A percentile compares a stretch with the other conserved stretches of the same genome.
Conservation (phyloP, 768 basidiomycete genomes). For the Tremella mesenterica region DNA sequence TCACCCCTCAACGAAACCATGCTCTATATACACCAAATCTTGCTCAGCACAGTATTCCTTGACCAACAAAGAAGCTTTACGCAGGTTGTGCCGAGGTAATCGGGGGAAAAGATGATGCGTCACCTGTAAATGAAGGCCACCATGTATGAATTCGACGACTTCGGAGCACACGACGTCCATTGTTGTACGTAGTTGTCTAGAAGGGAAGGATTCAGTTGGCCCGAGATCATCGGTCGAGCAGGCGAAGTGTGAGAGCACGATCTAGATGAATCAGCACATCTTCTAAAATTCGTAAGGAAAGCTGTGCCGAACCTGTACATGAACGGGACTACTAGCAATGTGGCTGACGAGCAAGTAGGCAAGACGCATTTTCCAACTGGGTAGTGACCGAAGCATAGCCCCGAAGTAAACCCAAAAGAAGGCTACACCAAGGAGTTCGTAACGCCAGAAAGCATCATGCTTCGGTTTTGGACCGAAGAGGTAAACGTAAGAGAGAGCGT, state of each 20-base stretch:
- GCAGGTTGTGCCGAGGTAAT: conserved; percentile 84
- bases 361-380: conserved; percentile 61
- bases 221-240: conserved; percentile 89
- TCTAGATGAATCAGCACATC: conserved; percentile 46
- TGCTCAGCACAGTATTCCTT: conserved; percentile 78
- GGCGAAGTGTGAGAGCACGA: conserved; percentile 94
- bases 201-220: conserved; percentile 79
- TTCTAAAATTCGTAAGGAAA: neutral
- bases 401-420: conserved; percentile 88
- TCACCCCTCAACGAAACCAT: conserved; percentile 70
- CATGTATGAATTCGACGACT: conserved; percentile 79
- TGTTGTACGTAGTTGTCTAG: conserved; percentile 93
- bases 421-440: conserved; percentile 63
- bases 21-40: conserved; percentile 72
- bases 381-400: conserved; percentile 59
- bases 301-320: conserved; percentile 63
- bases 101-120: conserved; percentile 96
- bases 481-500: conserved; percentile 72
- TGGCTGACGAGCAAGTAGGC: conserved; percentile 77
- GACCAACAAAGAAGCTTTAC: conserved; percentile 68
- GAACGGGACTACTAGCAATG: conserved; percentile 76
- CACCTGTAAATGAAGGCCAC: conserved; percentile 94
- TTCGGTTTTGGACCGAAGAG: conserved; percentile 51
- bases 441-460: conserved; percentile 56
- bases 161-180: conserved; percentile 85